Evolutionary conservation across 2,329 filamentous ascomycete species (phyloP), one percentile per base, ranked within the genome.

Genomic region (Penicillium sp.): DNA sequence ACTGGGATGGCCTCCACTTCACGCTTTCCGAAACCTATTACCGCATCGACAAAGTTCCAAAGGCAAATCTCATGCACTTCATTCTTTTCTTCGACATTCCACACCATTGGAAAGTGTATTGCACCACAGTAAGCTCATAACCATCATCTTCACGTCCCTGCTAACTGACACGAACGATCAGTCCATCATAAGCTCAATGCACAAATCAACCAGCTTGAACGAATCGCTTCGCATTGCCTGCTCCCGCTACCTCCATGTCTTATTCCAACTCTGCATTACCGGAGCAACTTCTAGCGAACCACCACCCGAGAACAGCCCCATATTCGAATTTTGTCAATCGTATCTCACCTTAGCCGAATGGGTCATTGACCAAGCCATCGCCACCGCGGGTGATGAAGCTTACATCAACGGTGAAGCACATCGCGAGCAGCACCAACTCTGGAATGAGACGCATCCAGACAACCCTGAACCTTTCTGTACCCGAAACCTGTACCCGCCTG

Each of bases 401-500:
- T 29, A 37, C 28, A n/a, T 38, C 2, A 8, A 20, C 4, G 31
- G 20, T 4, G 15, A 15, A 5, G 10, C 23, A 9, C 24, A 47
- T 18, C 10, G 10, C 6, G 13, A 42, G 24, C 13, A 3, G 18
- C 13, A 44, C 7, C 1, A 2, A 3, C 46, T 44, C 3, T 27
- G 39, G 8, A 4, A 33, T 6, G 6, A 39, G 13, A 3, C 20
- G 42, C 3, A 15, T 24, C 1, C 10, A 20, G n/a, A 25, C 8
- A 28, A 15, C 15, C 20, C 6, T 10, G 31, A 8, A 12, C 15
- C 0, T 46, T 33, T 8, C 23, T 10, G 7, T 29, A 37, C 10
- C 28, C 9, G 9, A 32, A 39, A 9, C 27, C 32, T 47, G 1
- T 83, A 81, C 53, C 81, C 80, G 2, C 51, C 66, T 6, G 73